Evolutionary conservation across 1,139 yeast species (phyloP).

Genomic region (Kurtzmaniella natalensis): DNA sequence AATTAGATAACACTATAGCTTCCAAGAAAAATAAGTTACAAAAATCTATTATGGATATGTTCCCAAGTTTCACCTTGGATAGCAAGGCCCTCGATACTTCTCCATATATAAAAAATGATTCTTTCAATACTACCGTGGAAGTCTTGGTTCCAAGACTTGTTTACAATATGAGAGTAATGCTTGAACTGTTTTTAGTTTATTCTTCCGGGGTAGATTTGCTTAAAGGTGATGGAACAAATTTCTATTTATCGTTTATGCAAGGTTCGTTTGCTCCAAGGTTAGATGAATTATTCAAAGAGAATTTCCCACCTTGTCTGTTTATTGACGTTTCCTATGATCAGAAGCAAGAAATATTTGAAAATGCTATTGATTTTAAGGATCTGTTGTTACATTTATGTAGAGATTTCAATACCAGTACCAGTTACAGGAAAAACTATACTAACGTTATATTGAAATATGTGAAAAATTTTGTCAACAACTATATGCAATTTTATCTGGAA

Average conservation of each 20-base stretch:
- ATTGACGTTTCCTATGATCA: neutral
- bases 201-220: slow-evolving; percentile 41
- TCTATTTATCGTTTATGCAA: slow-evolving; percentile 64
- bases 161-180: slow-evolving; percentile 75
- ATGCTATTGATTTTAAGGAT: slow-evolving; percentile 51
- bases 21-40: slow-evolving; percentile 42
- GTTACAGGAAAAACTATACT: slow-evolving; percentile 51
- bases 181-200: slow-evolving; percentile 58
- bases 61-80: slow-evolving; percentile 53
- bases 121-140: slow-evolving; percentile 52
- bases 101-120: slow-evolving; percentile 58
- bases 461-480: slow-evolving; percentile 27
- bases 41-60: slow-evolving; percentile 49
- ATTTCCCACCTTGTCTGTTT: slow-evolving; percentile 16
- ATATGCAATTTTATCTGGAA: slow-evolving; percentile 27
- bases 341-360: slow-evolving; percentile 19
- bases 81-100: slow-evolving; percentile 19
- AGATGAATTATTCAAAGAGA: slow-evolving; percentile 46
- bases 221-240: slow-evolving; percentile 16
- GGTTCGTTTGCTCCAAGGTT: slow-evolving; percentile 61
- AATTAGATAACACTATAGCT: slow-evolving; percentile 27
- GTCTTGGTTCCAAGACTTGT: slow-evolving; percentile 70
- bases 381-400: slow-evolving; percentile 50
- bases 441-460: slow-evolving; percentile 37
- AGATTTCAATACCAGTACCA: slow-evolving; percentile 57